Base-by-base conservation (phyloP, 2,329 filamentous ascomycete genomes). In the Diplodia scrobiculata region DNA sequence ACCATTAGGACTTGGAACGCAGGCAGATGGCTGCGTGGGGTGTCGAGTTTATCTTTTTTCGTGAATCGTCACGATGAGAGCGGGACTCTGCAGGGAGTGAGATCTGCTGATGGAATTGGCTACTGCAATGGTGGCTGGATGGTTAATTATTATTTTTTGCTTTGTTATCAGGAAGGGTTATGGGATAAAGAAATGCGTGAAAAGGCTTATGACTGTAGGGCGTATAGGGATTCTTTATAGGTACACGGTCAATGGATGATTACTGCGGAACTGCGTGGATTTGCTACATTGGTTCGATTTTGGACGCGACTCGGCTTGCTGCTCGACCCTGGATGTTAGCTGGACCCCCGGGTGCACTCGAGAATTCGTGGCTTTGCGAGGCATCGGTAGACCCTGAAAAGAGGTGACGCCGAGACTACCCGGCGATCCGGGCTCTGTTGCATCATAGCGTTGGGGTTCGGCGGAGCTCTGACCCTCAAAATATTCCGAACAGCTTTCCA, bases 401-500 rank as follows among this genome's bases (percentile, higher is more conserved):
- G 9, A 2, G 41, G 54, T 27, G 25, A 62, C 58, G 58, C 45
- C 45, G 58, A 50, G 45, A 29, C 58, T 48, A 62, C 58, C 58
- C 58, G 58, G 58, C 58, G 58, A 62, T 59, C 38, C 45, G 27
- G 38, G 38, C 27, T 45, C 55, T 9, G 58, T 62, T 62, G 58
- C 58, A 62, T 62, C 58, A 62, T 65, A n/a, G 63, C 38, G 36
- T 19, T 21, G 25, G 50, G 48, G 38, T 34, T 17, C 21, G 11
- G 17, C 45, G 27, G 34, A 21, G 13, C 34, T 19, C 14, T 34
- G 36, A 34, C n/a, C 21, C 51, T 64, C 63, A 25, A 47, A 65
- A 54, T 38, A 55, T 55, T 55, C 51, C 51, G 38, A 58, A 58
- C 52, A 55, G 34, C 62, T 52, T 53, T 54, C 51, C 48, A 53